Conservation (phyloP, 345 rosid genomes). For the Corymbia maculata region DNA sequence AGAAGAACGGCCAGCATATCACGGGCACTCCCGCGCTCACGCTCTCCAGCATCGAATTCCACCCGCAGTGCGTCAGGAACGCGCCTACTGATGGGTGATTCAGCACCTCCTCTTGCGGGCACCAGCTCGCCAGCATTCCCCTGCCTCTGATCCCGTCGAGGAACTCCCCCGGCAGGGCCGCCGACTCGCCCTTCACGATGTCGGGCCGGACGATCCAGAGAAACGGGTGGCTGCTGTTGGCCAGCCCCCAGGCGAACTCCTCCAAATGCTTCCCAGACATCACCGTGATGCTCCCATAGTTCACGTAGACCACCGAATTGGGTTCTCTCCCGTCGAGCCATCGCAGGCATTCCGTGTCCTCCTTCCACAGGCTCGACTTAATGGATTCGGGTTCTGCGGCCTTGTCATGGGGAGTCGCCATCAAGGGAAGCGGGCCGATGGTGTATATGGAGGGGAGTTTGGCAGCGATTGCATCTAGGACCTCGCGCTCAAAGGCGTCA, state of each 20-base stretch:
- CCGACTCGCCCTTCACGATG: background rate
- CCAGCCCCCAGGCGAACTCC: conserved; percentile 6
- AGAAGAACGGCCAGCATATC: conserved; percentile 4
- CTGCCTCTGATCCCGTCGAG: background rate
- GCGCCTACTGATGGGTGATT: background rate
- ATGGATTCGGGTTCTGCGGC: background rate
- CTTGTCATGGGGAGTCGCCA: background rate
- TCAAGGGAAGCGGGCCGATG: conserved; percentile 5
- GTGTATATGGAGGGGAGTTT: conserved; percentile 5
- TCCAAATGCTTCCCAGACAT: background rate
- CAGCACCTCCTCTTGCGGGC: conserved; percentile 2
- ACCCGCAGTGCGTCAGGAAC: background rate
- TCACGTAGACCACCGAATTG: conserved; percentile 2
- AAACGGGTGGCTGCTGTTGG: conserved; percentile 5
- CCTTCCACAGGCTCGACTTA: conserved; percentile 5
- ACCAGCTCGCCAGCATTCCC: conserved; percentile 3
- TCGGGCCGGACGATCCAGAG: conserved; percentile 9
- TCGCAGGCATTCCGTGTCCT: background rate
- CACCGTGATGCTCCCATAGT: conserved; percentile 1
- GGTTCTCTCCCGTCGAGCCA: conserved; percentile 4
- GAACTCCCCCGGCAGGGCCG: background rate
- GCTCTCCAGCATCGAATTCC: background rate
- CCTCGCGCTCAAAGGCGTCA: background rate
- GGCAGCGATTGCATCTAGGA: background rate
- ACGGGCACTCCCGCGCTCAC: background rate